Conservation (phyloP, 208 protist species). For the Tetramitus jugosus region DNA sequence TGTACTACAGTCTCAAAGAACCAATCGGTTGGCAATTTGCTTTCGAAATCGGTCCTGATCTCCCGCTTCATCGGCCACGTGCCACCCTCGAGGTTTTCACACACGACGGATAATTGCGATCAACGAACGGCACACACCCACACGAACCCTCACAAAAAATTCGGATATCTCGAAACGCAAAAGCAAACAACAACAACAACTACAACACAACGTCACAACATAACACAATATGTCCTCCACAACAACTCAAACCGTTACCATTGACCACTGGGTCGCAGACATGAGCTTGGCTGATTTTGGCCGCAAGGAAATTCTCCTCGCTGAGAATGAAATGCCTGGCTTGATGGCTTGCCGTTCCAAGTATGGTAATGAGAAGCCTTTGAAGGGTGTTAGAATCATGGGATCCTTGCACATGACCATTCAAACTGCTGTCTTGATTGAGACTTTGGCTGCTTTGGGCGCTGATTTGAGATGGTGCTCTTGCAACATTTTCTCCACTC, state of each 20-base stretch:
- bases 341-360: slow-evolving; percentile 84
- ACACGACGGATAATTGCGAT: too few relatives aligned
- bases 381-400: slow-evolving; percentile 91
- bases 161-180: too few relatives aligned
- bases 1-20: too few relatives aligned
- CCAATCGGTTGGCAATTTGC: too few relatives aligned
- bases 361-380: slow-evolving; percentile 73
- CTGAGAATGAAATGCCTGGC: slow-evolving; percentile 99
- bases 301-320: slow-evolving; percentile 92
- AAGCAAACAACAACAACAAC: slow-evolving; percentile 37
- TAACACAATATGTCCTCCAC: neutral
- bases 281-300: slow-evolving; percentile 92
- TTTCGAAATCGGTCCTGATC: too few relatives aligned
- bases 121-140: too few relatives aligned
- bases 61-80: too few relatives aligned
- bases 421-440: slow-evolving; percentile 99
- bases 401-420: slow-evolving; percentile 99
- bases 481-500: slow-evolving; percentile 99
- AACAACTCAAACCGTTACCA: neutral
- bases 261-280: slow-evolving; percentile 88
- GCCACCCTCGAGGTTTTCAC: too few relatives aligned
- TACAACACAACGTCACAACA: slow-evolving; percentile 10
- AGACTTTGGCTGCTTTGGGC: slow-evolving; percentile 93
- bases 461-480: slow-evolving; percentile 91
- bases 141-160: too few relatives aligned